Percentiles rank a stretch among this genome's conserved stretches.
These are phyloP conservation scores for Oryza meyeriana DNA, from an alignment of 176 grass and related monocot species.

Conservation along the genomic window DNA sequence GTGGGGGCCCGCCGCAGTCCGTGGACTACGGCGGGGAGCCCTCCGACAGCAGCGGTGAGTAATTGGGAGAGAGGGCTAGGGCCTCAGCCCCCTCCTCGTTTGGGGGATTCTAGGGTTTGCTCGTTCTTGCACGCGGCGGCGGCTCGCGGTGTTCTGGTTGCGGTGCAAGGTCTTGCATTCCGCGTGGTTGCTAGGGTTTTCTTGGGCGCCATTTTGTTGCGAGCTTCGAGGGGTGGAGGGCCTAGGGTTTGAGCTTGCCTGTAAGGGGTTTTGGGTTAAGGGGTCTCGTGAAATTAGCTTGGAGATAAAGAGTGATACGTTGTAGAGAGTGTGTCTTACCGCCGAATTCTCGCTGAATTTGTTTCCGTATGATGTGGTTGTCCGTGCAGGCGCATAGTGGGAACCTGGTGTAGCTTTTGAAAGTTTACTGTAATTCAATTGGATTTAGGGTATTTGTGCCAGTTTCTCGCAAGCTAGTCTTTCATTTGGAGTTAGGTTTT, in stretches of 20 bases:
- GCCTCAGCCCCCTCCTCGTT: background rate
- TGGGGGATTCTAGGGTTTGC: conserved; percentile 31
- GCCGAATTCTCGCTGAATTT: background rate
- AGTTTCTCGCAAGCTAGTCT: background rate
- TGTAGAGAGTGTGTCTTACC: background rate
- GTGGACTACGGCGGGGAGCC: conserved; percentile 60
- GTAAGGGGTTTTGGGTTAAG: background rate
- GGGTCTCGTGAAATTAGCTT: background rate
- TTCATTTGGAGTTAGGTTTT: background rate
- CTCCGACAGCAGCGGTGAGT: conserved; percentile 86
- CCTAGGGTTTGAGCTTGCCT: conserved; percentile 21
- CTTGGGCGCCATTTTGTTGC: conserved; percentile 17
- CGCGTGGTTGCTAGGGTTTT: conserved; percentile 19
- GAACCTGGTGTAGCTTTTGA: background rate
- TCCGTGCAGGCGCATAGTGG: background rate
- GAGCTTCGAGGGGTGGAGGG: background rate
- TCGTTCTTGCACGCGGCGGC: background rate
- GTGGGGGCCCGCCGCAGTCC: background rate
- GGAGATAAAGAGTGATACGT: background rate
- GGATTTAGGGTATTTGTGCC: background rate
- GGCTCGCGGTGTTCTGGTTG: background rate
- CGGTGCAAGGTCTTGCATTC: background rate
- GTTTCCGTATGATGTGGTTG: background rate
- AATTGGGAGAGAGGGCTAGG: background rate
- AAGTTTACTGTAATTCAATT: background rate